These are phyloP conservation scores for Geum urbanum DNA, from an alignment of 306 rosid genomes.

Conservation along the genomic window DNA sequence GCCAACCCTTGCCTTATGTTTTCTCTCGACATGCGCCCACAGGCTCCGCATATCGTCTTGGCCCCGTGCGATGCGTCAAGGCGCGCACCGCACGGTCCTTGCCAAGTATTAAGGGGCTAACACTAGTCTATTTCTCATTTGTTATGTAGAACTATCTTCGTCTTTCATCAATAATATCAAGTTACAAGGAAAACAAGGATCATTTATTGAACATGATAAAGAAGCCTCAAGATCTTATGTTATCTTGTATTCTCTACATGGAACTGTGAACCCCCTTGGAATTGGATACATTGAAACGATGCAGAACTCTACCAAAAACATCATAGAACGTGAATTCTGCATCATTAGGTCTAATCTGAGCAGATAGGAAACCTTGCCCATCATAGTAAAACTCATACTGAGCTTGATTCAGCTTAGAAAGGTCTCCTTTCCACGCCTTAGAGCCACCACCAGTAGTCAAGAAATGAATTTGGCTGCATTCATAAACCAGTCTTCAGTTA, in stretches of 20 bases:
- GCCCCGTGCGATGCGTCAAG: no score
- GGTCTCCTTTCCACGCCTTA: slow-evolving; percentile 69
- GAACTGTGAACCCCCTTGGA: slow-evolving; percentile 31
- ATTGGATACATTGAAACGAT: slow-evolving; percentile 40
- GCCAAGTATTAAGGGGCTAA: no score
- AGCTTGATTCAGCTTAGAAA: slow-evolving; percentile 14
- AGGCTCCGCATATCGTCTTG: no score
- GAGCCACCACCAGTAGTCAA: slow-evolving; percentile 82
- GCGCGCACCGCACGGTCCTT: no score
- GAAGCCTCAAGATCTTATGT: not conserved
- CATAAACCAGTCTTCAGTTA: not conserved
- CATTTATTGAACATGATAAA: not conserved
- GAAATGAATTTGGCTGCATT: slow-evolving; percentile 60
- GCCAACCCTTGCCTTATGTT: no score
- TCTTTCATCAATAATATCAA: not conserved
- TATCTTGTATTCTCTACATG: not conserved
- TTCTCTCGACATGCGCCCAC: no score
- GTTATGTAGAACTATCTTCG: not conserved
- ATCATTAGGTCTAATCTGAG: slow-evolving; percentile 31
- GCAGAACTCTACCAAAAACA: slow-evolving; percentile 47
- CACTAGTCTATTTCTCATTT: not conserved
- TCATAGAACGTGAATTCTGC: slow-evolving; percentile 49
- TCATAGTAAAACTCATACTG: slow-evolving; percentile 53
- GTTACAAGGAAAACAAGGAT: slow-evolving; percentile 1
- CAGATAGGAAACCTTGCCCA: slow-evolving; percentile 63